These are phyloP conservation scores for Exophiala spinifera DNA, from an alignment of 2,329 filamentous ascomycete genomes.

Conservation along the genomic window DNA sequence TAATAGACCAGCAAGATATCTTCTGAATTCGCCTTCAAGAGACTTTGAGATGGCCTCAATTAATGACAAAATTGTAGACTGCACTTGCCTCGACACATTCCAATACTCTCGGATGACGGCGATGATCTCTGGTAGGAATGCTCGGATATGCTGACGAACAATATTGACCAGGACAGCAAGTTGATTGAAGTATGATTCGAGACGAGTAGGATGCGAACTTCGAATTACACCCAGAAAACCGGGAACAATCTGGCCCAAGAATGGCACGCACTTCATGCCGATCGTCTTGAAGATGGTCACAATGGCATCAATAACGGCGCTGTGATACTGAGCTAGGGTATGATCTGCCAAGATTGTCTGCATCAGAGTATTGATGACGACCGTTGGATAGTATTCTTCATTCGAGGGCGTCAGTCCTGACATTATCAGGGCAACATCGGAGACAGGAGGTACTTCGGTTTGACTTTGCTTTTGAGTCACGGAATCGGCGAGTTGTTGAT, in stretches of 20 bases:
- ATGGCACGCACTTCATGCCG: constrained; percentile 91
- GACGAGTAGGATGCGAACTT: constrained; percentile 69
- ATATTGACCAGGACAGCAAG: constrained; percentile 89
- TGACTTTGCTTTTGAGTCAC: constrained; percentile 75
- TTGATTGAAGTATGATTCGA: constrained; percentile 98
- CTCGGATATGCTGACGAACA: constrained; percentile 92
- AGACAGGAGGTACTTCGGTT: constrained; percentile 66
- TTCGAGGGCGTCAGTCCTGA: constrained; percentile 91
- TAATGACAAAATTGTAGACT: constrained; percentile 85
- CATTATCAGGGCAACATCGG: constrained; percentile 98
- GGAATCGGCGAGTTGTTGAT: constrained; percentile 75
- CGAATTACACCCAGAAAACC: constrained; percentile 88
- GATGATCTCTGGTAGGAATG: constrained; percentile 83
- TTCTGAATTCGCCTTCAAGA: constrained; percentile 95
- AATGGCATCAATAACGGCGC: constrained; percentile 90
- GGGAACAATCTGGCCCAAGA: constrained; percentile 89
- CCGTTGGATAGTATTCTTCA: constrained; percentile 97
- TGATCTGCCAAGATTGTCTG: constrained; percentile 82
- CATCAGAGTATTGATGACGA: constrained; percentile 93
- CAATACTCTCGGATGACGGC: constrained; percentile 86
- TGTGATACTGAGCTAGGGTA: constrained; percentile 86
- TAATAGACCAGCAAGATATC: constrained; percentile 83
- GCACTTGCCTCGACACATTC: constrained; percentile 74
- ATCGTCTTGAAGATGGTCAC: constrained; percentile 98
- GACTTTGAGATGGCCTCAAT: constrained; percentile 93